phyloP scores from a whole-genome alignment of 371 early-diverging fungal genomes.

The Rhizomucor pusillus region DNA sequence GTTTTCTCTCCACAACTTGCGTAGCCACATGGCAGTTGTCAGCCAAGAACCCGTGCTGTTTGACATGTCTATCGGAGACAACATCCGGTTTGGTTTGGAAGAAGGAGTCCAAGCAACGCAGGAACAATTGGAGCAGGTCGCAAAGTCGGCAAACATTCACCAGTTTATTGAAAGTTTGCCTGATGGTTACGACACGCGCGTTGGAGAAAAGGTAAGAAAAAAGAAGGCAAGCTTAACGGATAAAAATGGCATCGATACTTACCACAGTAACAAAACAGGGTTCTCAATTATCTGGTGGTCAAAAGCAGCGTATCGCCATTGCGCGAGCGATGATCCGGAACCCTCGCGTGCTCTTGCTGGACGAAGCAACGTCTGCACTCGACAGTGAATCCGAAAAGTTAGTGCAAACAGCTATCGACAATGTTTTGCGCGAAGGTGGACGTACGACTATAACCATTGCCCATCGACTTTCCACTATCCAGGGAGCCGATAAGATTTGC shows the following conservation, averaged over 20 bases:
- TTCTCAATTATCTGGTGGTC: slow-evolving; percentile 81
- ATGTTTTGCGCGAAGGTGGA: slow-evolving; percentile 54
- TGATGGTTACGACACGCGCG: slow-evolving; percentile 76
- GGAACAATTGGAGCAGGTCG: slow-evolving; percentile 64
- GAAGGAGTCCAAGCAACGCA: slow-evolving; percentile 38
- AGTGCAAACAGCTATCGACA: slow-evolving; percentile 86
- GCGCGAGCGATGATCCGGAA: slow-evolving; percentile 43
- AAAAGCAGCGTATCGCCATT: slow-evolving; percentile 76
- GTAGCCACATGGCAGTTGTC: slow-evolving; percentile 77
- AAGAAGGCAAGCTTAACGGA: no score
- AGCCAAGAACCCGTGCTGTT: slow-evolving; percentile 89
- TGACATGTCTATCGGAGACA: slow-evolving; percentile 78
- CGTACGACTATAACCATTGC: slow-evolving; percentile 65
- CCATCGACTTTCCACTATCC: slow-evolving; percentile 64
- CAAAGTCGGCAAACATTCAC: slow-evolving; percentile 73
- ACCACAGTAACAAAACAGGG: no score
- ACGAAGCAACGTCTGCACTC: slow-evolving; percentile 96
- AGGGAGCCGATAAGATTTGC: slow-evolving; percentile 72
- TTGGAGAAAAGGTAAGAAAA: slow-evolving; percentile 81
- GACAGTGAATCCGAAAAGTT: slow-evolving; percentile 89
- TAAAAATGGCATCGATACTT: no score
- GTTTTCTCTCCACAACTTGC: slow-evolving; percentile 59
- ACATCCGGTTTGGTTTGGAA: slow-evolving; percentile 69
- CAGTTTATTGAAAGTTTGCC: slow-evolving; percentile 69
- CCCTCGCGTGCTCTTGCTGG: slow-evolving; percentile 64